These are phyloP conservation scores for Aureobasidium lini DNA, from an alignment of 2,329 filamentous ascomycete genomes.

Conservation along the genomic window DNA sequence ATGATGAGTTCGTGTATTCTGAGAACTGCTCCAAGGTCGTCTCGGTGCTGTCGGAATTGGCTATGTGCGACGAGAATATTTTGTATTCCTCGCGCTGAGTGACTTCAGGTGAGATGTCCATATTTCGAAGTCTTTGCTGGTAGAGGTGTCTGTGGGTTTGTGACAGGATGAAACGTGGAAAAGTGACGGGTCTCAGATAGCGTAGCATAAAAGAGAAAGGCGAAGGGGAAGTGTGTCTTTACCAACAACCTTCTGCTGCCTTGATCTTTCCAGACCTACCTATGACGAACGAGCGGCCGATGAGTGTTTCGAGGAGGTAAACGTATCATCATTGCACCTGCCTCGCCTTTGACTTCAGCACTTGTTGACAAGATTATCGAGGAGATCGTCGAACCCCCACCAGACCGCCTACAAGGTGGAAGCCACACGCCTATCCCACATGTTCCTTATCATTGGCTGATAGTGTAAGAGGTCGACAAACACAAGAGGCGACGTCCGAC, in stretches of 20 bases:
- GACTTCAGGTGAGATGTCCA: neutral
- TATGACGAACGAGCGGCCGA: neutral
- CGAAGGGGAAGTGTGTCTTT: neutral
- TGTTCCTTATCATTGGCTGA: constrained; percentile 12
- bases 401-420: neutral
- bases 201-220: neutral
- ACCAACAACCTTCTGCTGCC: neutral
- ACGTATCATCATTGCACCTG: neutral
- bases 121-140: neutral
- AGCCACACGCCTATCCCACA: neutral
- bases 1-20: neutral
- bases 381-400: neutral
- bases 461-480: neutral
- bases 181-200: neutral
- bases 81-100: neutral
- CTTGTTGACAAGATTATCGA: neutral
- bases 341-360: neutral
- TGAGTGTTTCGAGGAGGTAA: neutral
- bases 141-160: neutral
- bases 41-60: neutral
- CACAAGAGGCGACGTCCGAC: constrained; percentile 11
- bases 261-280: neutral
- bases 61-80: neutral
- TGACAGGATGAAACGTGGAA: neutral
- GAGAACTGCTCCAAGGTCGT: neutral